These are phyloP conservation scores for Coleophoma cylindrospora DNA, from an alignment of 2,329 filamentous ascomycete species.

Conservation along the genomic window DNA sequence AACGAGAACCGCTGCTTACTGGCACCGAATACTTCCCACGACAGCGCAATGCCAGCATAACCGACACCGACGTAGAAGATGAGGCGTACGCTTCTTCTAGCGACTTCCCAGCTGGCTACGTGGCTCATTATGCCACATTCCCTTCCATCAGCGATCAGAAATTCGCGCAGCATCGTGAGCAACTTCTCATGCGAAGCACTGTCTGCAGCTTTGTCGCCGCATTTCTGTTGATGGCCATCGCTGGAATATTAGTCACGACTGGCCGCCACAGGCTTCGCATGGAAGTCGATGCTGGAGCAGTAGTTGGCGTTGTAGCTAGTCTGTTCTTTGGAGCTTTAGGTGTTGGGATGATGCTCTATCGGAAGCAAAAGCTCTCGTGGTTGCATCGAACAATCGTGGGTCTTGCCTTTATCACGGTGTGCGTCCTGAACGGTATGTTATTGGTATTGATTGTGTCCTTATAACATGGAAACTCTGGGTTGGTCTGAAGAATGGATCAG, in stretches of 20 bases:
- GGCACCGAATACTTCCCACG: conserved; percentile 11
- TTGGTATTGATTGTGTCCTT: conserved; percentile 40
- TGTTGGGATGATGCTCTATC: conserved; percentile 52
- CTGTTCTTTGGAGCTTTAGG: conserved; percentile 59
- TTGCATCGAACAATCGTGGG: conserved; percentile 39
- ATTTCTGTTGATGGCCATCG: conserved; percentile 58
- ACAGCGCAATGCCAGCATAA: conserved; percentile 8
- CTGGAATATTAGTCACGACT: conserved; percentile 60
- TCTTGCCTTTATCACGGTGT: conserved; percentile 38
- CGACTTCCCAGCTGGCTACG: conserved; percentile 45
- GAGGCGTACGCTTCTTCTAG: conserved; percentile 47
- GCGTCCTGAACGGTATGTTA: conserved; percentile 44
- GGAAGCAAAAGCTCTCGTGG: conserved; percentile 38
- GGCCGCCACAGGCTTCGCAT: conserved; percentile 61
- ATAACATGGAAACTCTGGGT: neutral
- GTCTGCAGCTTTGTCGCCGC: conserved; percentile 52
- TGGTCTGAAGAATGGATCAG: too few relatives aligned
- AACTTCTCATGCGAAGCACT: conserved; percentile 48
- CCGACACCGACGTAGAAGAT: conserved; percentile 37
- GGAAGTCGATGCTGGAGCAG: conserved; percentile 70
- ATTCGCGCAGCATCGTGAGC: conserved; percentile 45
- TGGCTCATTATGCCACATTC: conserved; percentile 46
- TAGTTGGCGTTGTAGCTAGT: conserved; percentile 64
- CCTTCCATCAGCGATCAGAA: conserved; percentile 48
- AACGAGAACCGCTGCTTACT: conserved; percentile 20